Evolutionary conservation across 257 asterid species (phyloP).

Genomic region (Leptodermis oblonga): DNA sequence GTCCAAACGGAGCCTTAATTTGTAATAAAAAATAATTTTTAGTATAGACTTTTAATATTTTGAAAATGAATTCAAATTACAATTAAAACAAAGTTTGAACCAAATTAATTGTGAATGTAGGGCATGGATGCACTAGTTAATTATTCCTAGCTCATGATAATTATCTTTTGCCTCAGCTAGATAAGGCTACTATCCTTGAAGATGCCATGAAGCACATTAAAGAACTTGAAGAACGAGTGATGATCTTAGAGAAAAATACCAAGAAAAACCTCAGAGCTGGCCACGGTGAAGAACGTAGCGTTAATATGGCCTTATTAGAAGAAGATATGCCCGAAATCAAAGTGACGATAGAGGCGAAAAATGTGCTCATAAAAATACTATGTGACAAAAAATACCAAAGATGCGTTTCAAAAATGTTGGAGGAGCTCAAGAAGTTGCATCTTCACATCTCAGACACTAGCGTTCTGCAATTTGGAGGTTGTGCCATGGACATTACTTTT

Average conservation of each 20-base stretch:
- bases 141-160: no score
- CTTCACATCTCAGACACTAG: background rate
- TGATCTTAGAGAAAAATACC: background rate
- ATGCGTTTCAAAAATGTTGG: background rate
- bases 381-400: background rate
- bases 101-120: no score
- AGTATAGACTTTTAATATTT: no score
- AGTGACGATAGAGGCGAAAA: background rate
- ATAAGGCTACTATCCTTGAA: slow-evolving; percentile 2
- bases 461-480: background rate
- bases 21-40: no score
- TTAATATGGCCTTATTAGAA: background rate
- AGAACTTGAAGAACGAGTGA: background rate
- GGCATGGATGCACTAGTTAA: no score
- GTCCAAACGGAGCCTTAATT: no score
- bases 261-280: background rate
- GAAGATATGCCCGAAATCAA: slow-evolving; percentile 1
- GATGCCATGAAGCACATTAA: background rate
- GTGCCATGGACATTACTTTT: background rate
- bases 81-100: no score
- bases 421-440: background rate
- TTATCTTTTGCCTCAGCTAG: background rate
- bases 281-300: background rate
- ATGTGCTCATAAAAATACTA: background rate
- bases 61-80: no score